Base-by-base conservation (phyloP, 75 land plant species). In the Isoetes taiwanensis region DNA sequence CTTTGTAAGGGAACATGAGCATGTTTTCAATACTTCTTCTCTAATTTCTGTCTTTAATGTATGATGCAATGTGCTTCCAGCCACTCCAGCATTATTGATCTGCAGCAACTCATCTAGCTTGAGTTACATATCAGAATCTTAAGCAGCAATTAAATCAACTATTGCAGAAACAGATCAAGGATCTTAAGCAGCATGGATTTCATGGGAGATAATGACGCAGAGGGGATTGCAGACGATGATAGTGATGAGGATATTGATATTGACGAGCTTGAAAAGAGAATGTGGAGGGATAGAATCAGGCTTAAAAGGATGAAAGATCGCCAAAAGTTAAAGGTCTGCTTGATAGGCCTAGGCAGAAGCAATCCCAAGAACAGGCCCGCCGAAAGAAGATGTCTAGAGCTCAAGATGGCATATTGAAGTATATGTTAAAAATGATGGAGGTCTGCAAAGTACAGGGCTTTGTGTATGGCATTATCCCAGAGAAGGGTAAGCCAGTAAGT, bases 371-470 rank as follows among this genome's bases (percentile, higher is more conserved):
- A 62, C 90, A 85, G 63, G 90, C 87, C 3, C 64, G 87, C 37
- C 52, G 90, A 54, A 85, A 85, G 72, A 85, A 85, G 70, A 85
- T 85, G 90, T 83, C 87, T 1, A 68, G 90, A 29, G 90, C 90
- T 0, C 90, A 85, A 62, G 90, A 85, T 41, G 90, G 90, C 38
- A 85, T 85, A 28, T 52, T 85, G 54, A 85, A 85, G 42, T 82
- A 85, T 64, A 86, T 86, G 91, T 52, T 86, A 34, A 86, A 86
- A 65, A 86, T 86, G 91, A 86, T 86, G 91, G 91, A 86, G 67
- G 91, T 86, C 20, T 81, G 95, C 50, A 85, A 88, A 39, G 94
- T 85, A n/a, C 89, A 80, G 56, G 94, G 94, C 1, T 87, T 87
- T 57, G 90, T 87, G 28, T 87, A 87, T 42, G 94, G 90, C 24